Evolutionary conservation across 177 flowering plant species (phyloP), one percentile per base, ranked within the genome.

Genomic region (Tripterygium wilfordii): DNA sequence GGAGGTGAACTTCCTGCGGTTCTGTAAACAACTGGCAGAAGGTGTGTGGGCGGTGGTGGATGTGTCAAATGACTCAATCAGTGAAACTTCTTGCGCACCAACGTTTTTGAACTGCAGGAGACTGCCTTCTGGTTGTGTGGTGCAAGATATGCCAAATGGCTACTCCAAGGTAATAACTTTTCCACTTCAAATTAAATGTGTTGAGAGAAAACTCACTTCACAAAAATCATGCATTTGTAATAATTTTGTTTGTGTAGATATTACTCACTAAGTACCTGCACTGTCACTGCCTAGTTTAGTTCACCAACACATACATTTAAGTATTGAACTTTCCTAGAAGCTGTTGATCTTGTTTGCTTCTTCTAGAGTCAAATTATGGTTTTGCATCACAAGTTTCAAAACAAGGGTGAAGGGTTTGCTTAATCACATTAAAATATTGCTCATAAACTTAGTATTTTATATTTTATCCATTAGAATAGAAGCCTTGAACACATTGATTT

Each of bases 21-120:
- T 92, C 63, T 92, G 98, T 75, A 92, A 88, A 75, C 98, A 92
- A 60, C 98, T 77, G 22, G 94, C 96, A 0, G 96, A 88, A 45
- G 98, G 96, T 3, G 84, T 84, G 36, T 92, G 98, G 98, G 98
- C 96, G 3, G 92, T 92, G 18, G 98, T 86, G 0, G 98, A 92
- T 56, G 94, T 92, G 24, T 92, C 98, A 2, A 63, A 88, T 1
- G 96, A 88, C 45, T 33, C 63, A 51, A 65, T 86, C 45, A 63
- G 88, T 24, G 95, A 92, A 44, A 53, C 65, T 45, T 58, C 83
- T 0, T 74, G 64, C 23, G 51, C 73, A 39, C 60, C 84, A 0
- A 18, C 77, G 2, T 79, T 57, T 53, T 48, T 68, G 19, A 73
- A 22, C 59, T 78, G 87, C 69, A 61, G 96, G 72, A 80, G 91